Evolutionary conservation across 2,329 filamentous ascomycete species (phyloP).

Genomic region (Helminthosporium solani): DNA sequence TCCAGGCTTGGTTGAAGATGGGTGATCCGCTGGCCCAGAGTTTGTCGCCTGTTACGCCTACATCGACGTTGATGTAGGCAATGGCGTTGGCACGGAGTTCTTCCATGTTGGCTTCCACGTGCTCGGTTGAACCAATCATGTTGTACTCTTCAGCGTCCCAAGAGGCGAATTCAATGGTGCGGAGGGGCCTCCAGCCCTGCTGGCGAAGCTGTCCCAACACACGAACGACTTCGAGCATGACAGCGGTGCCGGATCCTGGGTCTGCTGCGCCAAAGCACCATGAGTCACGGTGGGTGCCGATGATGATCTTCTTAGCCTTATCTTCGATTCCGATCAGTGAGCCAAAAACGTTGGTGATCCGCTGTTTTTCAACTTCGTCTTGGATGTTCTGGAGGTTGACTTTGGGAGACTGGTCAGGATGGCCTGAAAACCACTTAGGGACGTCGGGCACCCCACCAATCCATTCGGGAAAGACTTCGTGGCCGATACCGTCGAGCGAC

Average conservation of each 20-base stretch:
- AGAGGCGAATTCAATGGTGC: constrained; percentile 95
- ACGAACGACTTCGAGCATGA: constrained; percentile 85
- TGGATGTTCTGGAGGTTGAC: constrained; percentile 85
- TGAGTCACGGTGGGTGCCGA: constrained; percentile 91
- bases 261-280: constrained; percentile 88
- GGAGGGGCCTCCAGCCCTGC: constrained; percentile 83
- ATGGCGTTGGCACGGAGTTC: constrained; percentile 70
- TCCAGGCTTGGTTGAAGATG: constrained; percentile 70
- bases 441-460: constrained; percentile 73
- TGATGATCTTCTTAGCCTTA: constrained; percentile 75
- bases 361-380: constrained; percentile 77
- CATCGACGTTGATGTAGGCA: constrained; percentile 90
- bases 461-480: constrained; percentile 70
- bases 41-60: constrained; percentile 71
- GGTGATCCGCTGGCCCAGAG: constrained; percentile 82
- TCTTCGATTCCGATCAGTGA: constrained; percentile 83
- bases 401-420: constrained; percentile 65
- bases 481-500: constrained; percentile 72
- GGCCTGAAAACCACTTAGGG: constrained; percentile 77
- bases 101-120: constrained; percentile 82
- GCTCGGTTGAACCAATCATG: constrained; percentile 89
- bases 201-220: constrained; percentile 77
- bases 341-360: constrained; percentile 90
- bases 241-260: constrained; percentile 80
- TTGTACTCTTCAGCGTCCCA: constrained; percentile 97